Evolutionary conservation across 1,284 basidiomycete species (phyloP).

Genomic region (Coniophora puteana): DNA sequence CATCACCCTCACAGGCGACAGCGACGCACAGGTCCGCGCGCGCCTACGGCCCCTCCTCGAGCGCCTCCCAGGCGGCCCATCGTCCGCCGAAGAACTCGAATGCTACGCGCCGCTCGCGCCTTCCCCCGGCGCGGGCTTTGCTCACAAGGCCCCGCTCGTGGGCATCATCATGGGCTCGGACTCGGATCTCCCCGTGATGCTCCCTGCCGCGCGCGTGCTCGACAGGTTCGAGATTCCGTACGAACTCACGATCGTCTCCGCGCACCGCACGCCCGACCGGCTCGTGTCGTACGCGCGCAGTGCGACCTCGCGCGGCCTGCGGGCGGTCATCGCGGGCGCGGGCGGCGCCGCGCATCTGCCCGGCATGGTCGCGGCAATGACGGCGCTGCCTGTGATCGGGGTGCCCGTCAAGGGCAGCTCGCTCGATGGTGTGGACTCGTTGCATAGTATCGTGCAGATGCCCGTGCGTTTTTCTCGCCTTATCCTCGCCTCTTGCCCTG

Average conservation of each 20-base stretch:
- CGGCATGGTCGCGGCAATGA: slow-evolving; percentile 97
- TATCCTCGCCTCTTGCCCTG: slow-evolving; percentile 2
- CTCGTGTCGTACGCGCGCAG: slow-evolving; percentile 82
- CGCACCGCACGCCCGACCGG: slow-evolving; percentile 91
- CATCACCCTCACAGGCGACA: slow-evolving; percentile 85
- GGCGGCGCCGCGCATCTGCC: slow-evolving; percentile 97
- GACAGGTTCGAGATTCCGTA: slow-evolving; percentile 83
- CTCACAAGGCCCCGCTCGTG: slow-evolving; percentile 77
- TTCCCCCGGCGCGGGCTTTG: slow-evolving; percentile 43
- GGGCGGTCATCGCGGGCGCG: slow-evolving; percentile 90
- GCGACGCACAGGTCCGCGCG: slow-evolving; percentile 72
- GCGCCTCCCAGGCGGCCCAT: slow-evolving; percentile 53
- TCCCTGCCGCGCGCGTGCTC: slow-evolving; percentile 84
- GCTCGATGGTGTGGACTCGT: slow-evolving; percentile 92
- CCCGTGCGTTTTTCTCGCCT: slow-evolving; percentile 57
- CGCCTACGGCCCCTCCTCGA: slow-evolving; percentile 72
- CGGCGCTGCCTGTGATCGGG: slow-evolving; percentile 89
- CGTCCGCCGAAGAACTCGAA: slow-evolving; percentile 51
- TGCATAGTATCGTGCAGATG: slow-evolving; percentile 99
- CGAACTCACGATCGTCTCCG: slow-evolving; percentile 95
- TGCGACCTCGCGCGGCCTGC: slow-evolving; percentile 72
- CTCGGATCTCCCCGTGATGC: slow-evolving; percentile 94
- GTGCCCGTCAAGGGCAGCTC: slow-evolving; percentile 96
- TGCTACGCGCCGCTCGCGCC: slow-evolving; percentile 49
- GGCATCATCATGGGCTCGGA: slow-evolving; percentile 99